These are phyloP conservation scores for Aspergillus mulundensis DNA, from an alignment of 495 filamentous ascomycete species.

Conservation along the genomic window DNA sequence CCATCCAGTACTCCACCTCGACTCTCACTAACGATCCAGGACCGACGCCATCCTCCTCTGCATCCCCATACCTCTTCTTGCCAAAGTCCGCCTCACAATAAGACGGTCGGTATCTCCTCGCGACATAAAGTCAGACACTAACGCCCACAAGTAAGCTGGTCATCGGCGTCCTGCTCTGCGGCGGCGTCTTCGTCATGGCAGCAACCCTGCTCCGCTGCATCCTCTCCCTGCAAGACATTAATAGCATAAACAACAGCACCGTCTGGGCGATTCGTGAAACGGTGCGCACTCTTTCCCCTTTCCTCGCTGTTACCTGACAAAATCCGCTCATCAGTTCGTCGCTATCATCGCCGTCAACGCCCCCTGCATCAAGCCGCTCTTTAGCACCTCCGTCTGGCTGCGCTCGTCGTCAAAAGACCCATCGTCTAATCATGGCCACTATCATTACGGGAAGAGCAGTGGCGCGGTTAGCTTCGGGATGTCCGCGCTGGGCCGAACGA, in stretches of 20 bases:
- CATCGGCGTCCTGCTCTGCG: conserved; percentile 19
- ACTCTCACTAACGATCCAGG: conserved; percentile 6
- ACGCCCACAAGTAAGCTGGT: conserved; percentile 21
- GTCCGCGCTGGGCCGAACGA: conserved; percentile 8
- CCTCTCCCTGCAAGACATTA: conserved; percentile 17
- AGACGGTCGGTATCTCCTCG: conserved; percentile 9
- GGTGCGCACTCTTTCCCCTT: conserved; percentile 12
- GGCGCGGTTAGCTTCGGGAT: conserved; percentile 5
- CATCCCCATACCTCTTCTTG: conserved; percentile 19
- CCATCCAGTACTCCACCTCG: neutral
- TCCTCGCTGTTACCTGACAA: no score
- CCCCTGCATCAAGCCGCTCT: conserved; percentile 21
- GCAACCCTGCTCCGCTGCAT: conserved; percentile 23
- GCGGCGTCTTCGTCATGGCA: conserved; percentile 21
- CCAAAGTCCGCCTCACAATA: conserved; percentile 16
- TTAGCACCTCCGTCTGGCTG: conserved; percentile 14
- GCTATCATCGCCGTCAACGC: conserved; percentile 24
- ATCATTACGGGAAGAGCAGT: neutral
- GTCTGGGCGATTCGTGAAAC: conserved; percentile 26
- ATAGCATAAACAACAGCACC: conserved; percentile 19
- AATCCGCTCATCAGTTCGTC: conserved; percentile 25
- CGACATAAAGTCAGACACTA: no score
- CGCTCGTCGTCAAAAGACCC: conserved; percentile 13
- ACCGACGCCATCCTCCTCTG: conserved; percentile 18
- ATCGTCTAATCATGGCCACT: neutral